Conservation (phyloP, 2,329 filamentous ascomycete genomes). For the Penicillium sp. region DNA sequence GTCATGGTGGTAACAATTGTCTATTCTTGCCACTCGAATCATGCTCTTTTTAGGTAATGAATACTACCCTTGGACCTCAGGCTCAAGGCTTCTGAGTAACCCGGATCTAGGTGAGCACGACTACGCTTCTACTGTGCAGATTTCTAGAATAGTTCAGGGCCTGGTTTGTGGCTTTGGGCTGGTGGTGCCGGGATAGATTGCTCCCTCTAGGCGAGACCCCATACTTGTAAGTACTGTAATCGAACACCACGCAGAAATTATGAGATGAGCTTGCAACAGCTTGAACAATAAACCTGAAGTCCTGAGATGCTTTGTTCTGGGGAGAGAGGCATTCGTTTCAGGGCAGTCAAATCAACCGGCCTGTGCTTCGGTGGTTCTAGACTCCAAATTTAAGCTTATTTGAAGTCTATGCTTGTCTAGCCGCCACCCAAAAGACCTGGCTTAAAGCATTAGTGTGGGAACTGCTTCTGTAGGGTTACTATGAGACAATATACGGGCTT, state of each 20-base stretch:
- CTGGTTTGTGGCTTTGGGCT: neutral
- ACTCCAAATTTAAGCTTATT: neutral
- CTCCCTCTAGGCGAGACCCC: neutral
- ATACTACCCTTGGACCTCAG: neutral
- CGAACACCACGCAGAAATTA: neutral
- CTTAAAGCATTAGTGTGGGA: neutral
- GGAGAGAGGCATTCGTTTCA: no score
- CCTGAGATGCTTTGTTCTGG: no score
- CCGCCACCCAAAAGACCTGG: neutral
- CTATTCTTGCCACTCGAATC: conserved; percentile 63
- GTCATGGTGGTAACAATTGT: no score
- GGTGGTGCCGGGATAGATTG: neutral
- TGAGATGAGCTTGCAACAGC: neutral
- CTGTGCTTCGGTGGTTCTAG: neutral
- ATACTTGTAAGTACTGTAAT: no score
- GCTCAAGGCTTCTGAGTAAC: neutral
- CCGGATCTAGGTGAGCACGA: no score
- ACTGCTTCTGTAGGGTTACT: neutral
- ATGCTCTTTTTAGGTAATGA: conserved; percentile 48
- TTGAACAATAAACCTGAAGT: no score
- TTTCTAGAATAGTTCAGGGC: no score
- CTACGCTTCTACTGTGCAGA: no score
- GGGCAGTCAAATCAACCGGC: conserved; percentile 36
- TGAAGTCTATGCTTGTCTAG: neutral
- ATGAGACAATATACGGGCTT: conserved; percentile 45